These are phyloP conservation scores for Mortierella sp. DNA, from an alignment of 371 early-diverging fungal species.

Conservation along the genomic window DNA sequence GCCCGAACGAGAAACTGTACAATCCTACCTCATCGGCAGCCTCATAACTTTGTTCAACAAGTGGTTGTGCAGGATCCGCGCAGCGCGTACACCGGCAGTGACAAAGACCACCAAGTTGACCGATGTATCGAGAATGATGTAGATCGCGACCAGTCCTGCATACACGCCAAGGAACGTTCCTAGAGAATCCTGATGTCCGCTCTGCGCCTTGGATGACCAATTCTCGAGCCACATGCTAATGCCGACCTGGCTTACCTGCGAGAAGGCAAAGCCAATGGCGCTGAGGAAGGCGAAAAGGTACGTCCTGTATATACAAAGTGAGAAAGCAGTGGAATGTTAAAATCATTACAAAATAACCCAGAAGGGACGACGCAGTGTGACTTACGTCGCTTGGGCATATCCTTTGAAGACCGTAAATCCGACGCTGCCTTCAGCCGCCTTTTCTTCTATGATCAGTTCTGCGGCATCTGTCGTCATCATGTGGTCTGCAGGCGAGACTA, in stretches of 20 bases:
- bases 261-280: constrained; percentile 8
- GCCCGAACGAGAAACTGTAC: too few relatives aligned
- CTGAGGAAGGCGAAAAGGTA: constrained; percentile 29
- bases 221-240: constrained; percentile 30
- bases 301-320: neutral
- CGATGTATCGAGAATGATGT: constrained; percentile 19
- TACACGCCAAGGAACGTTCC: constrained; percentile 24
- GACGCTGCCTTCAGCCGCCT: constrained; percentile 71
- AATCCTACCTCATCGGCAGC: constrained; percentile 41
- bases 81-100: constrained; percentile 17
- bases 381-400: constrained; percentile 67
- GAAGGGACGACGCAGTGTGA: too few relatives aligned
- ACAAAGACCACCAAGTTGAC: constrained; percentile 16
- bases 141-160: constrained; percentile 12
- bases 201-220: constrained; percentile 16
- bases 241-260: constrained; percentile 26
- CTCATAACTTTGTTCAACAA: constrained; percentile 19
- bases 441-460: constrained; percentile 41
- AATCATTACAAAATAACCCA: too few relatives aligned
- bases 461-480: neutral
- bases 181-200: constrained; percentile 2
- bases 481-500: neutral
- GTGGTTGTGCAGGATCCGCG: constrained; percentile 19
- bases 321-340: too few relatives aligned
- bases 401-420: constrained; percentile 70